phyloP scores from a whole-genome alignment of 2,329 filamentous ascomycete genomes.

The Mariannaea sp. region DNA sequence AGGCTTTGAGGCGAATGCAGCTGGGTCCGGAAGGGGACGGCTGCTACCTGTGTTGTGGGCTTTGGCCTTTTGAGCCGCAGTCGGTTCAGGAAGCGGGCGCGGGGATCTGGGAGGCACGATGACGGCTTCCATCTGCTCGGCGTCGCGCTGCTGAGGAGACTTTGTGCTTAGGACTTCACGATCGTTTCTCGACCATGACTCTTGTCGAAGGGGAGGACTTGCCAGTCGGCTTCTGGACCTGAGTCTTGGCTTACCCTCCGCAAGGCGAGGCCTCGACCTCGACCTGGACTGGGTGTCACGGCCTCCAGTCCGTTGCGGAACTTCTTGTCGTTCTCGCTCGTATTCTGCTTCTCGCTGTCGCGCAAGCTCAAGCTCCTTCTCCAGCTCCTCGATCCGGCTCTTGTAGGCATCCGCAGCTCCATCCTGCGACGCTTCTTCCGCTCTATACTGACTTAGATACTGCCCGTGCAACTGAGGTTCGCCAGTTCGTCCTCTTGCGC shows the following conservation, averaged over 20 bases:
- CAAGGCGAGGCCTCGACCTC: slow-evolving; percentile 19
- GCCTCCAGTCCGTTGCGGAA: slow-evolving; percentile 42
- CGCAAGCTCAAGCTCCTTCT: slow-evolving; percentile 69
- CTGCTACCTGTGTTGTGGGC: slow-evolving; percentile 46
- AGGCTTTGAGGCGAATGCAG: slow-evolving; percentile 26
- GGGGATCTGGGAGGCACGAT: slow-evolving; percentile 38
- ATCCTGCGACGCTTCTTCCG: slow-evolving; percentile 55
- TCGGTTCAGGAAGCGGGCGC: slow-evolving; percentile 52
- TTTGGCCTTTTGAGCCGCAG: slow-evolving; percentile 38
- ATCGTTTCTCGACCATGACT: slow-evolving; percentile 69
- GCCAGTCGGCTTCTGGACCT: slow-evolving; percentile 49
- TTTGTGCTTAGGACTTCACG: slow-evolving; percentile 65
- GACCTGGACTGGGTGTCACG: slow-evolving; percentile 30
- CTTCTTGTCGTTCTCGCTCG: slow-evolving; percentile 60
- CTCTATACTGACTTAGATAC: slow-evolving; percentile 84
- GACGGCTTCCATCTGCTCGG: slow-evolving; percentile 33
- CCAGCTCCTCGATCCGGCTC: slow-evolving; percentile 77
- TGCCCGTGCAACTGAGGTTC: slow-evolving; percentile 73
- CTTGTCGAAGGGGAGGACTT: slow-evolving; percentile 51
- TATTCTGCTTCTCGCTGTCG: slow-evolving; percentile 67
- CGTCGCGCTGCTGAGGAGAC: slow-evolving; percentile 48
- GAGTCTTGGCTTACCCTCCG: slow-evolving; percentile 28
- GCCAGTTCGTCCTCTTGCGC: slow-evolving; percentile 66
- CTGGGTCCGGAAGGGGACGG: slow-evolving; percentile 31
- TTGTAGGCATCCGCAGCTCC: slow-evolving; percentile 56